Percentiles rank a stretch among this genome's conserved stretches.
Evolutionary conservation across 345 rosid species (phyloP).

Genomic region (Euphorbia pulcherrima): DNA sequence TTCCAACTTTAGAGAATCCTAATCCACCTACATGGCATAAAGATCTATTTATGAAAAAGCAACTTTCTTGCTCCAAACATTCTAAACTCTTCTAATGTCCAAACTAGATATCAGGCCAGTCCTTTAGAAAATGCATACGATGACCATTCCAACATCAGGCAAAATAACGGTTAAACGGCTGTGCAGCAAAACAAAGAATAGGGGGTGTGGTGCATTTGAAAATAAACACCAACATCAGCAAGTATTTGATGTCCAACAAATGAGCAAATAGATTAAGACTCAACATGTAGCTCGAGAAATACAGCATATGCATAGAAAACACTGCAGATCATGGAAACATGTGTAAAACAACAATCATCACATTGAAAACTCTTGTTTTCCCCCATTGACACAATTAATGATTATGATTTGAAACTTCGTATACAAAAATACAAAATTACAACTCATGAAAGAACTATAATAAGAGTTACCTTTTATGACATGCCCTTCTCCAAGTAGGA

Average conservation of each 20-base stretch:
- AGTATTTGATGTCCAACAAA: not conserved
- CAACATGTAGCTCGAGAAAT: not conserved
- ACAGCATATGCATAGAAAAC: not conserved
- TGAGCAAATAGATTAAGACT: not conserved
- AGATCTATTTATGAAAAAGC: no score
- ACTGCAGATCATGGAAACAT: not conserved
- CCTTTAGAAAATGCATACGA: not conserved
- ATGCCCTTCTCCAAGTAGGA: constrained; percentile 71
- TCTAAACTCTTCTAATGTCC: not conserved
- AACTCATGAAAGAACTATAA: not conserved
- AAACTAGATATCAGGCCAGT: not conserved
- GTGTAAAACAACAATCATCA: not conserved
- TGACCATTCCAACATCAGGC: not conserved
- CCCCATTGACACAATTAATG: no score
- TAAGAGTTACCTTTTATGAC: constrained; percentile 40
- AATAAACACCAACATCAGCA: not conserved
- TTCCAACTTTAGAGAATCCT: no score
- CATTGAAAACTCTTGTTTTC: no score
- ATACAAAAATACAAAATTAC: not conserved
- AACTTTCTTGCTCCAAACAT: no score
- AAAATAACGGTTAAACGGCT: no score
- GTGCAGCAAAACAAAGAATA: no score
- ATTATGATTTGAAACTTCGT: no score
- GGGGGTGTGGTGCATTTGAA: no score
- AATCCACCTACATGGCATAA: no score